Percentiles rank a stretch among this genome's conserved stretches.
phyloP scores from a whole-genome alignment of 495 filamentous ascomycete species.

The Neurospora pannonica region DNA sequence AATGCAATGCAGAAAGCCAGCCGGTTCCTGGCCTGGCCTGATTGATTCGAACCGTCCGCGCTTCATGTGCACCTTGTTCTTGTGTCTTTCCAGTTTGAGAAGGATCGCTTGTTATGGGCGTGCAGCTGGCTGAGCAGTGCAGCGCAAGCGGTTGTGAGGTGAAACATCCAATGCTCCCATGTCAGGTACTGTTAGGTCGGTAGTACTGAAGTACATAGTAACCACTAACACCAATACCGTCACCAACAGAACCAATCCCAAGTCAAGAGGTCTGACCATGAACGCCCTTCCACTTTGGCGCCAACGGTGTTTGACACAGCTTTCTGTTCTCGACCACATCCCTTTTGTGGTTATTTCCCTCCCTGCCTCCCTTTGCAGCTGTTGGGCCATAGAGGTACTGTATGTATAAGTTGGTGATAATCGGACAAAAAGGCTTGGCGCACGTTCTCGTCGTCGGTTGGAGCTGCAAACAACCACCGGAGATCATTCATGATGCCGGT shows the following conservation, averaged over 20 bases:
- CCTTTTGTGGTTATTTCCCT: background rate
- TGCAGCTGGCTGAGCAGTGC: no score
- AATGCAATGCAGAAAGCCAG: background rate
- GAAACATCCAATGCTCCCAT: no score
- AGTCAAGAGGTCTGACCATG: no score
- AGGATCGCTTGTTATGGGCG: background rate
- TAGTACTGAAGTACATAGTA: no score
- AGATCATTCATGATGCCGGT: background rate
- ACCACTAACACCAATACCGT: no score
- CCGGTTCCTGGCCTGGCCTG: background rate
- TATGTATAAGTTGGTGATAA: background rate
- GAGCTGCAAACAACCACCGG: background rate
- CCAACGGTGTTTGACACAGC: background rate
- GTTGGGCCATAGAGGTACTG: no score
- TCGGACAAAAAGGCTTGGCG: background rate
- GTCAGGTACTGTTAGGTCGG: no score
- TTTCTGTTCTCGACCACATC: background rate
- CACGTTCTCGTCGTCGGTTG: background rate
- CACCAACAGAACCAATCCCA: no score
- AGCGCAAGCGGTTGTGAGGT: no score
- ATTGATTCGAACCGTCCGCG: background rate
- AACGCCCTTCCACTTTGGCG: no score
- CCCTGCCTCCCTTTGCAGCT: background rate
- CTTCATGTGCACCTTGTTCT: background rate
- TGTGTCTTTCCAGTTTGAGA: background rate